A percentile compares a stretch with the other conserved stretches of the same genome.
phyloP scores from a whole-genome alignment of 164 flowering plant species.

The Litsea cubeba region DNA sequence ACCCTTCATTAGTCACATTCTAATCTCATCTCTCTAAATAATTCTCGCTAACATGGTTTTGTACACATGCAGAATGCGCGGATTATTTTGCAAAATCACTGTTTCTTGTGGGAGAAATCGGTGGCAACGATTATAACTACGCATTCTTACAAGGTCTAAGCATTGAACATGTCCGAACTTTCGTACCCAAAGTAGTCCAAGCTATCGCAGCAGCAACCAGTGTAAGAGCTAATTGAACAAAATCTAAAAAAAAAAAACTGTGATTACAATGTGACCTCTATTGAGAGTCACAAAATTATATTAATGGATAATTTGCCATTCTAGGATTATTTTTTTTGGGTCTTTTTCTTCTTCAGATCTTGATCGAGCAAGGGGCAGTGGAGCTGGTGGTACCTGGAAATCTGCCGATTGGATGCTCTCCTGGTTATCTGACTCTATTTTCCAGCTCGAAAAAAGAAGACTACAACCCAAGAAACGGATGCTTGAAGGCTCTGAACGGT shows the following conservation, averaged over 20 bases:
- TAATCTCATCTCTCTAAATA: neutral
- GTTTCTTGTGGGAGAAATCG: slow-evolving; percentile 36
- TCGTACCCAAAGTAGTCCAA: slow-evolving; percentile 18
- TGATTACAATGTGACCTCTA: too few relatives aligned
- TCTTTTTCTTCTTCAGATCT: slow-evolving; percentile 13
- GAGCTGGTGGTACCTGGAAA: slow-evolving; percentile 37
- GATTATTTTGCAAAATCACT: slow-evolving; percentile 15
- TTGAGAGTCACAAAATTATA: too few relatives aligned
- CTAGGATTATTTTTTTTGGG: too few relatives aligned
- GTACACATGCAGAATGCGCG: slow-evolving; percentile 15
- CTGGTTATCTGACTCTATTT: slow-evolving; percentile 15
- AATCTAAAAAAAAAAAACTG: neutral
- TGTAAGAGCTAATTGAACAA: slow-evolving; percentile 12
- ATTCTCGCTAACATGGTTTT: neutral
- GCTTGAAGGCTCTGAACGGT: slow-evolving; percentile 28
- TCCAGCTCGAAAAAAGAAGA: slow-evolving; percentile 14
- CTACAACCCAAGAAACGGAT: slow-evolving; percentile 31
- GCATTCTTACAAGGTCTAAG: slow-evolving; percentile 9
- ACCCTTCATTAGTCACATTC: neutral
- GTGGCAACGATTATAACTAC: slow-evolving; percentile 31
- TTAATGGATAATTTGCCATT: too few relatives aligned
- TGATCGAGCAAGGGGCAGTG: slow-evolving; percentile 32
- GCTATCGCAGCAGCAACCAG: slow-evolving; percentile 17
- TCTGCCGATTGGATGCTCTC: slow-evolving; percentile 30
- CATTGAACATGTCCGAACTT: slow-evolving; percentile 6